Evolutionary conservation across 2,329 filamentous ascomycete genomes (phyloP).

Genomic region (Fusarium luffae): DNA sequence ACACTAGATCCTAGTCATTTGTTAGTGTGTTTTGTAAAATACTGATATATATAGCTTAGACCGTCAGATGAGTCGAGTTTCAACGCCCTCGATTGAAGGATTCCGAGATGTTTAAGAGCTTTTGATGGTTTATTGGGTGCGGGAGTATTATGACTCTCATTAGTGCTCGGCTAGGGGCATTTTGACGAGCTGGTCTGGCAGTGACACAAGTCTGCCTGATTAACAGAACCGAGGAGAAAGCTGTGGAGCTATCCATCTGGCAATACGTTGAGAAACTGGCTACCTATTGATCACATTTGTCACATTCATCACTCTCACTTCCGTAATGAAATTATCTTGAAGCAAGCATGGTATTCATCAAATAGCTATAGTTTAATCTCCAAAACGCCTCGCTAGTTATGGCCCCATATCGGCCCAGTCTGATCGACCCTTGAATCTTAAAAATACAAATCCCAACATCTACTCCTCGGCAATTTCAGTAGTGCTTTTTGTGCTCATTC

Average conservation of each 20-base stretch:
- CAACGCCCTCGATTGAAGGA: not conserved
- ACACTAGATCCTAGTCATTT: constrained; percentile 27
- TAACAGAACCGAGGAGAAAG: not conserved
- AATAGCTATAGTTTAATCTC: not conserved
- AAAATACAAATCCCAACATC: not conserved
- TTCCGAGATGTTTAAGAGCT: not conserved
- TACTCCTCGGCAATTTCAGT: not conserved
- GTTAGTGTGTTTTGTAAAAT: not conserved
- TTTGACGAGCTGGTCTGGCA: not conserved
- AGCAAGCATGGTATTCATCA: constrained; percentile 8
- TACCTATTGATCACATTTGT: not conserved
- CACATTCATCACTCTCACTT: not conserved
- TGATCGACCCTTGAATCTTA: not conserved
- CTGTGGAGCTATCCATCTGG: not conserved
- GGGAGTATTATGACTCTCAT: rapidly evolving
- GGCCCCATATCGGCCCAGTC: not conserved
- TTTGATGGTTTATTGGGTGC: not conserved
- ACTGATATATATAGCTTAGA: no score
- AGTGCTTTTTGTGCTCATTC: not conserved
- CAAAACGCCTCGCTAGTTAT: constrained; percentile 38
- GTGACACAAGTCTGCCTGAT: not conserved
- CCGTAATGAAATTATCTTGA: not conserved
- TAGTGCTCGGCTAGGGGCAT: no score
- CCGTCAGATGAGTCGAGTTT: no score
- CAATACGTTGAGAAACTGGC: not conserved